Percentiles rank a stretch among this genome's conserved stretches.
phyloP scores from a whole-genome alignment of 73 alveolate genomes.

The Paramecium bursaria region DNA sequence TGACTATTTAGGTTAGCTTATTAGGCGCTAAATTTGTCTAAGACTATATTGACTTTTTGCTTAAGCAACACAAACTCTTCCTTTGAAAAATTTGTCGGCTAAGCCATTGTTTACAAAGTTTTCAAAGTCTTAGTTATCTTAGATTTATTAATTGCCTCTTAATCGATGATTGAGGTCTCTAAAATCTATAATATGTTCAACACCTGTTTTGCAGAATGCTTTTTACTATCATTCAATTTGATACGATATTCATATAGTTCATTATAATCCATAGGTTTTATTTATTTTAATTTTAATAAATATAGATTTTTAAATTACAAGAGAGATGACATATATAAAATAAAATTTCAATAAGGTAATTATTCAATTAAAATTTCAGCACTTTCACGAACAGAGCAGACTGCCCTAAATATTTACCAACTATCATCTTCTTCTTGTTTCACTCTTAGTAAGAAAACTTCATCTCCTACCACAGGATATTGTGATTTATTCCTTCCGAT shows the following conservation, averaged over 20 bases:
- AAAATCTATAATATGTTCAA: background rate
- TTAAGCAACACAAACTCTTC: background rate
- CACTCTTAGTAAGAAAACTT: too few species aligned
- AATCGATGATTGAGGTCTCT: conserved; percentile 6
- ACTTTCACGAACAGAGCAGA: too few species aligned
- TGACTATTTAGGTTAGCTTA: background rate
- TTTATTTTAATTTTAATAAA: too few species aligned
- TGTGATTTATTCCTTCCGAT: too few species aligned
- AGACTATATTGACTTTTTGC: background rate
- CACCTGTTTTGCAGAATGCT: conserved; percentile 38
- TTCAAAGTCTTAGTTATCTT: conserved; percentile 21
- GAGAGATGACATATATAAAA: too few species aligned
- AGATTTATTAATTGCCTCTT: conserved; percentile 44
- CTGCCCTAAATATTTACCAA: too few species aligned
- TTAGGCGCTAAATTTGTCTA: background rate
- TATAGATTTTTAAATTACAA: too few species aligned
- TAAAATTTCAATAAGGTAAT: too few species aligned
- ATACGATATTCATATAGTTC: conserved; percentile 45
- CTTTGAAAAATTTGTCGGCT: background rate
- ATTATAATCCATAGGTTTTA: conserved; percentile 54
- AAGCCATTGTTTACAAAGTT: background rate
- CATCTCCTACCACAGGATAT: too few species aligned
- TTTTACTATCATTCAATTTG: conserved; percentile 28
- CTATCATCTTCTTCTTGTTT: too few species aligned
- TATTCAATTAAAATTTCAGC: too few species aligned